These are phyloP conservation scores for Pseudopyricularia cyperi DNA, from an alignment of 2,329 filamentous ascomycete species.

Conservation along the genomic window DNA sequence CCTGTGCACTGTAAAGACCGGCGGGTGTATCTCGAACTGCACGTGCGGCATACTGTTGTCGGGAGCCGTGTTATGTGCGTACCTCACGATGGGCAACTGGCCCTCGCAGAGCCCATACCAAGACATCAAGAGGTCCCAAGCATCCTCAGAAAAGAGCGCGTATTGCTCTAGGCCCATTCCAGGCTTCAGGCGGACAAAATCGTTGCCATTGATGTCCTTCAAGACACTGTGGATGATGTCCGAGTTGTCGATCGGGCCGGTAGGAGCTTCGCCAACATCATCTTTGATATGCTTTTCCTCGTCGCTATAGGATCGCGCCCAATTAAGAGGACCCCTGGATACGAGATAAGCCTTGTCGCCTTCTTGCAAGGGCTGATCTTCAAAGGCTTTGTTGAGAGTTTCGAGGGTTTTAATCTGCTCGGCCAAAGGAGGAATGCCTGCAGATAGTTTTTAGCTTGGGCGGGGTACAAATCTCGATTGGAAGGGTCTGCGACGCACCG, in stretches of 20 bases:
- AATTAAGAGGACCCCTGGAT: conserved; percentile 65
- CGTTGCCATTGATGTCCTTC: conserved; percentile 30
- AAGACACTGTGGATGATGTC: conserved; percentile 59
- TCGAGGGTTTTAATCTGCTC: conserved; percentile 64
- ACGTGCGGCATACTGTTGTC: conserved; percentile 51
- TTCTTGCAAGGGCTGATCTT: conserved; percentile 45
- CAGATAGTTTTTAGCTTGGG: neutral
- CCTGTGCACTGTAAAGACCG: conserved; percentile 73
- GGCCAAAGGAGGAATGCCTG: conserved; percentile 22
- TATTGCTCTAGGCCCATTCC: conserved; percentile 60
- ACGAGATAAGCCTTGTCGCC: conserved; percentile 68
- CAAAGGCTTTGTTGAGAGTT: conserved; percentile 39
- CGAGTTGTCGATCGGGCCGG: conserved; percentile 79
- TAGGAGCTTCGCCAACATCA: conserved; percentile 44
- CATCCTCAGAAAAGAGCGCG: conserved; percentile 62
- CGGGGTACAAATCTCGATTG: neutral
- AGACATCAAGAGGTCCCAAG: conserved; percentile 67
- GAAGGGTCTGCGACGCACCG: neutral
- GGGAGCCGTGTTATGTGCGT: conserved; percentile 62
- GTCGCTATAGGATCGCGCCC: conserved; percentile 53
- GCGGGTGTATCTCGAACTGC: conserved; percentile 72
- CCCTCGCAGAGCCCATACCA: conserved; percentile 70
- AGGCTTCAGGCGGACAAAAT: conserved; percentile 62
- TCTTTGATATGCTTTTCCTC: conserved; percentile 42
- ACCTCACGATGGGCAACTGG: conserved; percentile 59